Percentiles rank a stretch among this genome's conserved stretches.
phyloP scores from a whole-genome alignment of 768 basidiomycete species.

The Mycena alexandri region DNA sequence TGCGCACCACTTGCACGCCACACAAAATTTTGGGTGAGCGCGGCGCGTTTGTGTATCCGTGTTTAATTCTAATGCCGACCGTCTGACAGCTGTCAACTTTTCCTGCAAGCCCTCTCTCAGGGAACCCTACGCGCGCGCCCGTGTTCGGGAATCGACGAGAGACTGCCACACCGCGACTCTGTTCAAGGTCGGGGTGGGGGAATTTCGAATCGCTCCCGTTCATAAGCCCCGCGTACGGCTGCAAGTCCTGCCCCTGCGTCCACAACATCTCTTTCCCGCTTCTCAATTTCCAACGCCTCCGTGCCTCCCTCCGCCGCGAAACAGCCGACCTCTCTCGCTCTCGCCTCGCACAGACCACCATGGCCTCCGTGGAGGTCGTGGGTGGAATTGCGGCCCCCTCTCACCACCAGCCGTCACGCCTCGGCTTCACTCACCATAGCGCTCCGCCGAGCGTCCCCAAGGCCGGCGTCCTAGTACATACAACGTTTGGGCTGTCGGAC shows the following conservation, averaged over 20 bases:
- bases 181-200: no score
- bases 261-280: slow-evolving; percentile 37
- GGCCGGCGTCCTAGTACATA: slow-evolving; percentile 80
- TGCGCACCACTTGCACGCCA: no score
- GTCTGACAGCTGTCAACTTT: no score
- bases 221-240: no score
- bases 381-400: slow-evolving; percentile 58
- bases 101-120: no score
- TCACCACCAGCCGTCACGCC: slow-evolving; percentile 42
- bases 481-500: slow-evolving; percentile 91
- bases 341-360: slow-evolving; percentile 87
- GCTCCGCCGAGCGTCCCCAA: slow-evolving; percentile 82
- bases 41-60: no score
- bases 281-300: slow-evolving; percentile 33
- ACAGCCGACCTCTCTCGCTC: slow-evolving; percentile 80
- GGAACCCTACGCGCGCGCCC: no score
- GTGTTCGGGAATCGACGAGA: no score
- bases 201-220: no score
- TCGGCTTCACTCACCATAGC: slow-evolving; percentile 80
- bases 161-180: no score
- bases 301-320: slow-evolving; percentile 31
- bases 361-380: slow-evolving; percentile 89
- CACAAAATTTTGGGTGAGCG: no score
- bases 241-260: slow-evolving; percentile 59
- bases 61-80: no score